phyloP scores from a whole-genome alignment of 73 alveolate species.

The Diophrys appendiculata region DNA sequence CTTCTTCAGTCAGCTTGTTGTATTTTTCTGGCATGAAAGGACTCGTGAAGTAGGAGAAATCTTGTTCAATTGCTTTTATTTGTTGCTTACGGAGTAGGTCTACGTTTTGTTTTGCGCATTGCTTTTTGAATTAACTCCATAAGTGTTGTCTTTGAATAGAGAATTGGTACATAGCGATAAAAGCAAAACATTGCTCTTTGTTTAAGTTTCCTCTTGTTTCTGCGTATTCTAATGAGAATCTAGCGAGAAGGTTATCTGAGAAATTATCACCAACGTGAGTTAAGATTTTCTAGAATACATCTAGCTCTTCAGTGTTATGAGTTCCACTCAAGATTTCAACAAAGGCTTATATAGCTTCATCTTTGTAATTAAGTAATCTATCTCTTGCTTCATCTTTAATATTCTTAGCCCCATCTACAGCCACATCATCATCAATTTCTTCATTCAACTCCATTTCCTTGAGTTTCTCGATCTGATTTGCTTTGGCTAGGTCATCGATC shows the following conservation, averaged over 20 bases:
- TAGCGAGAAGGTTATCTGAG: slow-evolving; percentile 46
- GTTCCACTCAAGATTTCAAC: slow-evolving; percentile 39
- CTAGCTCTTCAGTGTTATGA: slow-evolving; percentile 10
- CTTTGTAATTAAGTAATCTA: slow-evolving; percentile 50
- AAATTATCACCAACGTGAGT: slow-evolving; percentile 18
- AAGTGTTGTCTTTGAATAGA: slow-evolving; percentile 40
- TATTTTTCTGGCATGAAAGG: slow-evolving; percentile 36
- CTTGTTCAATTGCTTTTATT: slow-evolving; percentile 10
- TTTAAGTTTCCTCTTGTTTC: slow-evolving; percentile 61
- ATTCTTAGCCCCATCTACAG: slow-evolving; percentile 18
- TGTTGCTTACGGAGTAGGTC: slow-evolving; percentile 48
- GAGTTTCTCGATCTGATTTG: slow-evolving; percentile 23
- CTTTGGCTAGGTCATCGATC: slow-evolving; percentile 43
- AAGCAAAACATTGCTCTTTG: slow-evolving; percentile 61
- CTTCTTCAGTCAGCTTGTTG: slow-evolving; percentile 12
- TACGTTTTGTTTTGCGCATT: slow-evolving; percentile 43
- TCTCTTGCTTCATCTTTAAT: slow-evolving; percentile 35
- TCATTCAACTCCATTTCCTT: slow-evolving; percentile 35
- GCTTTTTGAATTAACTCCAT: slow-evolving; percentile 24
- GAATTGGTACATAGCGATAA: slow-evolving; percentile 51
- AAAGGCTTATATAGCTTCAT: slow-evolving; percentile 60
- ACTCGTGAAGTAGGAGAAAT: slow-evolving; percentile 26
- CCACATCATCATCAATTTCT: slow-evolving; percentile 33
- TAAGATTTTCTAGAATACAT: slow-evolving; percentile 18
- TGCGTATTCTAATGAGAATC: slow-evolving; percentile 61